Base-by-base conservation (phyloP, 2,329 filamentous ascomycete genomes). In the Penicillium paneum region DNA sequence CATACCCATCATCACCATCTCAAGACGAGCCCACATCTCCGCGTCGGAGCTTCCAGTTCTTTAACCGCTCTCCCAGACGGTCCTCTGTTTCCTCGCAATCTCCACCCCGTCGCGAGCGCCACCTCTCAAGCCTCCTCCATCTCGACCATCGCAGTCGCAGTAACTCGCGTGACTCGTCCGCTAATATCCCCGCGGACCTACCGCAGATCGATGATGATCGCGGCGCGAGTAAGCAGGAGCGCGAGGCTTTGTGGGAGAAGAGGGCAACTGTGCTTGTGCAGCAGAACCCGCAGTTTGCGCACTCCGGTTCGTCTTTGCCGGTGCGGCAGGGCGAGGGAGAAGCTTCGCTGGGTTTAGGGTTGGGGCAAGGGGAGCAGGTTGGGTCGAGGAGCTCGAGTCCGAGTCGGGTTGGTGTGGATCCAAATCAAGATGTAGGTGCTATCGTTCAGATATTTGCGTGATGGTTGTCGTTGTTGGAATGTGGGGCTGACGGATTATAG, bases 201-300 rank as follows among this genome's bases (percentile, higher is more conserved):
- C 92, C 92, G 21, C 86, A 87, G 58, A 90, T 96, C 54, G 70
- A 75, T 62, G 71, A 78, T 65, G 71, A 76, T 60, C 69, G 76
- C 53, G 78, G 77, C 2, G 48, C 40, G 32, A 76, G 79, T 62
- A 74, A 71, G 55, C 75, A 80, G 60, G 80, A 81, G 26, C 76
- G 78, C 48, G 89, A 95, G 78, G 84, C 84, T 55, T 83, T 88
- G 74, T 99, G 94, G 94, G 94, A 97, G 80, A 87, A 89, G 77
- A 82, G 93, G 56, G 94, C 94, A 28, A 97, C 92, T n/a, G 83
- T 95, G 56, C 78, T 97, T 61, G 93, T 90, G 31, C 83, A 83
- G 63, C 80, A 72, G 56, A 78, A 79, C 55, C 75, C 78, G 46
- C 70, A 78, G 7, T 57, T 77, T 71, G 59, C 67, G 59, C 53